These are phyloP conservation scores for Vicia villosa DNA, from an alignment of 306 rosid genomes.

Conservation along the genomic window DNA sequence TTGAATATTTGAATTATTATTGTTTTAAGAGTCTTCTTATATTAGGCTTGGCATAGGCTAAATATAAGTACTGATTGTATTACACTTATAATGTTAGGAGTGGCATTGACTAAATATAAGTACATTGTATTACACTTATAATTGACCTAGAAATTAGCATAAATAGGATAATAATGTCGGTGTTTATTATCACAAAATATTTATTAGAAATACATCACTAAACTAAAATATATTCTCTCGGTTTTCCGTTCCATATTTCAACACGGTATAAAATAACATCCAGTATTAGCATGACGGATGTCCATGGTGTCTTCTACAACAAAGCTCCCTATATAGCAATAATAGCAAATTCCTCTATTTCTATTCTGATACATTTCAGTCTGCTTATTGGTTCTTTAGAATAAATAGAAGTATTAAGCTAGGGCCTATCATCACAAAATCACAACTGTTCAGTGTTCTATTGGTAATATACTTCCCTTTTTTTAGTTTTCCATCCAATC, in stretches of 20 bases:
- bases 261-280: neutral
- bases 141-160: conserved; percentile 10
- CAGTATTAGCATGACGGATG: neutral
- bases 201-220: neutral
- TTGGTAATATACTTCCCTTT: conserved; percentile 1
- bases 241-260: neutral
- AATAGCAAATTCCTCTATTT: neutral
- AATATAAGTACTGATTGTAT: neutral
- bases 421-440: neutral
- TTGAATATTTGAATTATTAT: conserved; percentile 3
- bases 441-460: neutral
- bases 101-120: neutral
- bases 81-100: neutral
- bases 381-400: too few relatives aligned
- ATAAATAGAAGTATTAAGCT: too few relatives aligned
- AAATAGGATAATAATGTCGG: neutral
- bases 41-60: neutral
- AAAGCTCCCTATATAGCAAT: neutral
- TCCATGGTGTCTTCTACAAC: neutral
- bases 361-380: too few relatives aligned
- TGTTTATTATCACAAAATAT: neutral
- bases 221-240: neutral
- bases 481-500: neutral
- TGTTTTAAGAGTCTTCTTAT: neutral
- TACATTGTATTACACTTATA: neutral